Conservation (phyloP, 257 asterid genomes). For the Cynanchum wilfordii region DNA sequence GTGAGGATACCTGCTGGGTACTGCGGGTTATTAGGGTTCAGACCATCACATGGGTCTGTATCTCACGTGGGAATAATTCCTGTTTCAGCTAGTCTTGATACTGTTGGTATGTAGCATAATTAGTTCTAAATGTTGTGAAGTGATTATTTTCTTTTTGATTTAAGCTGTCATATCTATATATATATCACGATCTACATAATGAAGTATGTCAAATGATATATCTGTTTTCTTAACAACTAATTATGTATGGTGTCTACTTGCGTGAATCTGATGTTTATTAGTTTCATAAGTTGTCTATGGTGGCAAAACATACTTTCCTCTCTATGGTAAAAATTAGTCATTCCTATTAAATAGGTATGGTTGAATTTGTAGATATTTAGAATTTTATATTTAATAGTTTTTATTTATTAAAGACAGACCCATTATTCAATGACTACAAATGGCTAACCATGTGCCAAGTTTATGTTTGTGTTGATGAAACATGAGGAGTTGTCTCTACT, state of each 20-base stretch:
- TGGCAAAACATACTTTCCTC: background rate
- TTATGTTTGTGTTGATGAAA: background rate
- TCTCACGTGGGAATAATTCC: conserved; percentile 71
- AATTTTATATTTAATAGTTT: background rate
- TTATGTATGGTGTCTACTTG: background rate
- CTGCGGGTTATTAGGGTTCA: conserved; percentile 88
- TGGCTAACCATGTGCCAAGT: background rate
- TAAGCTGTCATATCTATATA: background rate
- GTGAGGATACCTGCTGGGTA: conserved; percentile 91
- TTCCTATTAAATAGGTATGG: background rate
- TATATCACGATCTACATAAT: background rate
- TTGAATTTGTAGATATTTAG: background rate
- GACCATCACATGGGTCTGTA: conserved; percentile 79
- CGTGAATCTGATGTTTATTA: background rate
- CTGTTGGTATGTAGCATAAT: conserved; percentile 58
- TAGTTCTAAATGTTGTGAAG: background rate
- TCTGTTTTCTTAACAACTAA: background rate
- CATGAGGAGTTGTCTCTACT: background rate
- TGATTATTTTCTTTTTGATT: background rate
- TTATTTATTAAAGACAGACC: background rate
- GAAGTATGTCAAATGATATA: background rate
- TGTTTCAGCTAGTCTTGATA: conserved; percentile 83
- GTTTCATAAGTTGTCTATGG: background rate
- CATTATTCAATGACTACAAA: background rate
- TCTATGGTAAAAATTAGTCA: background rate